phyloP scores from a whole-genome alignment of 73 alveolate genomes.

The Paramecium caudatum region DNA sequence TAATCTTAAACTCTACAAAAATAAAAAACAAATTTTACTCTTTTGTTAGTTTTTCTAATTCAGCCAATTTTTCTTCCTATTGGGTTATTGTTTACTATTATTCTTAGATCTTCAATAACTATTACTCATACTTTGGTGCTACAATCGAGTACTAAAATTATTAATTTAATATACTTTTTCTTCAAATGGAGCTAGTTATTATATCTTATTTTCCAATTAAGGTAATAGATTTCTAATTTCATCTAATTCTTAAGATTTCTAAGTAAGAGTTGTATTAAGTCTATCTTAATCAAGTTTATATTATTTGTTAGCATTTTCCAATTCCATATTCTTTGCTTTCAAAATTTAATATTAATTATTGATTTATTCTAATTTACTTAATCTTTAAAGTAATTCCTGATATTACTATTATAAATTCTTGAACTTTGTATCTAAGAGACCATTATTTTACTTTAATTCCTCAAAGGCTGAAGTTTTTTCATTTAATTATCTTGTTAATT shows the following conservation, averaged over 20 bases:
- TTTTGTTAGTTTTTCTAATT: background rate
- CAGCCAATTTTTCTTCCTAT: background rate
- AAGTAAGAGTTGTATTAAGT: conserved; percentile 23
- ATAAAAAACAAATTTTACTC: background rate
- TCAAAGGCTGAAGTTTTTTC: conserved; percentile 12
- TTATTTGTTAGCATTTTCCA: conserved; percentile 14
- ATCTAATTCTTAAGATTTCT: conserved; percentile 4
- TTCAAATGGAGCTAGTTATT: conserved; percentile 42
- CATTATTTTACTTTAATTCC: conserved; percentile 43
- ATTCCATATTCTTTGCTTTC: background rate
- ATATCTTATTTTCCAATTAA: conserved; percentile 12
- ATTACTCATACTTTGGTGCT: conserved; percentile 12
- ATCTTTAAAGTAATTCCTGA: background rate
- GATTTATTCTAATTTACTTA: conserved; percentile 33
- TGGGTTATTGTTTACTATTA: background rate
- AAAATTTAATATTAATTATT: conserved; percentile 2
- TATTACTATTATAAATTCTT: background rate
- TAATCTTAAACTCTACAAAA: conserved; percentile 19
- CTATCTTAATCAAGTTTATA: background rate
- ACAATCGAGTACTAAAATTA: background rate
- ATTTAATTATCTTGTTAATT: background rate
- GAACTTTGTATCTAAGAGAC: background rate
- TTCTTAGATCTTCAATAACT: background rate
- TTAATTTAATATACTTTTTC: conserved; percentile 8
- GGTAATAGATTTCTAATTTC: conserved; percentile 15